Evolutionary conservation across 2,329 filamentous ascomycete species (phyloP).

Genomic region (Ascochyta fabae): DNA sequence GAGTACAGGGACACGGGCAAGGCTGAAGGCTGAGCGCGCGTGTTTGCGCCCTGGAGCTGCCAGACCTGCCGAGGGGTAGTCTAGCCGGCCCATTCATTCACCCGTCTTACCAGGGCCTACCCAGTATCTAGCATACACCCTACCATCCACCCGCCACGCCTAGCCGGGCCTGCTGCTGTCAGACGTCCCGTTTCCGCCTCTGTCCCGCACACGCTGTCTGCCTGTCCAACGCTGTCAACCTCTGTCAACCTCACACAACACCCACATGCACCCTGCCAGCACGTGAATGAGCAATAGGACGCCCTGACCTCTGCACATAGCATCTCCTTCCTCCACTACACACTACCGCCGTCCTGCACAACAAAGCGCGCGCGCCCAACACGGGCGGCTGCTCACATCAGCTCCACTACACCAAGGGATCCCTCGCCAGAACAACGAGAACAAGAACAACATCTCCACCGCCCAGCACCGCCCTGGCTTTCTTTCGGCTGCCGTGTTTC

Average conservation of each 20-base stretch:
- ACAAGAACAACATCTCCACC: too few species aligned
- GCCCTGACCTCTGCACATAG: too few species aligned
- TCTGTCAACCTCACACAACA: too few species aligned
- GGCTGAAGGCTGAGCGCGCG: constrained; percentile 17
- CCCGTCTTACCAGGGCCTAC: background rate
- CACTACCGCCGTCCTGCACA: background rate
- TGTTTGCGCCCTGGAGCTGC: background rate
- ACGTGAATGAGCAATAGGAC: too few species aligned
- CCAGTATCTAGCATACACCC: too few species aligned
- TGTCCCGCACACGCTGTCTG: background rate
- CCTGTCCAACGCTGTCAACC: too few species aligned
- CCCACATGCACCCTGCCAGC: too few species aligned
- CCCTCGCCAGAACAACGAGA: constrained; percentile 2
- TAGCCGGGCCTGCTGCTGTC: constrained; percentile 5
- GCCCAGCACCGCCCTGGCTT: background rate
- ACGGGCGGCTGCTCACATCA: constrained; percentile 11
- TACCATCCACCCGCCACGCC: background rate
- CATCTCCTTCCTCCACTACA: background rate
- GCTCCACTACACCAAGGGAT: constrained; percentile 11
- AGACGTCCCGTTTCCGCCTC: constrained; percentile 5
- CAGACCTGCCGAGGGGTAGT: background rate
- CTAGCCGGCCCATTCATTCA: constrained; percentile 16
- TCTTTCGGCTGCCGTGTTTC: background rate
- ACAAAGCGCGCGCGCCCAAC: constrained; percentile 5
- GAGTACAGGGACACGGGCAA: constrained; percentile 2